Percentiles rank a stretch among this genome's conserved stretches.
These are phyloP conservation scores for thale cress (Arabidopsis thaliana) DNA, from an alignment of 345 rosid species.

Conservation along the genomic window TAIR10.1 NC_003074.8:10001001-10001500, in stretches of 20 bases:
- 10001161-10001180: slow-evolving; percentile 98
- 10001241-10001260: slow-evolving; percentile 14
- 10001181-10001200: slow-evolving; percentile 95
- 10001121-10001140: slow-evolving; percentile 88
- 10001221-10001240: slow-evolving; percentile 89
- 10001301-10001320: slow-evolving; percentile 26
- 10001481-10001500: slow-evolving; percentile 99
- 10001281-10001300: slow-evolving; percentile 39
- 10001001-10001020: slow-evolving; percentile 99
- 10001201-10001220: slow-evolving; percentile 98
- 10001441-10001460: slow-evolving; percentile 99
- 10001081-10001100: slow-evolving; percentile 17
- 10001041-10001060: slow-evolving; percentile 49
- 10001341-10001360: neutral
- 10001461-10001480: slow-evolving; percentile 97
- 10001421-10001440: slow-evolving; percentile 98
- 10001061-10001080: neutral
- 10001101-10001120: slow-evolving; percentile 6
- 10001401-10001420: slow-evolving; percentile 96
- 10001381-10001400: slow-evolving; percentile 24
- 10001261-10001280: slow-evolving; percentile 25
- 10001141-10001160: slow-evolving; percentile 85
- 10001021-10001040: slow-evolving; percentile 98
- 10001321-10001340: neutral
- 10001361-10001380: neutral